phyloP scores from a whole-genome alignment of 305 asterid species.

The Solanum hybrid region DNA sequence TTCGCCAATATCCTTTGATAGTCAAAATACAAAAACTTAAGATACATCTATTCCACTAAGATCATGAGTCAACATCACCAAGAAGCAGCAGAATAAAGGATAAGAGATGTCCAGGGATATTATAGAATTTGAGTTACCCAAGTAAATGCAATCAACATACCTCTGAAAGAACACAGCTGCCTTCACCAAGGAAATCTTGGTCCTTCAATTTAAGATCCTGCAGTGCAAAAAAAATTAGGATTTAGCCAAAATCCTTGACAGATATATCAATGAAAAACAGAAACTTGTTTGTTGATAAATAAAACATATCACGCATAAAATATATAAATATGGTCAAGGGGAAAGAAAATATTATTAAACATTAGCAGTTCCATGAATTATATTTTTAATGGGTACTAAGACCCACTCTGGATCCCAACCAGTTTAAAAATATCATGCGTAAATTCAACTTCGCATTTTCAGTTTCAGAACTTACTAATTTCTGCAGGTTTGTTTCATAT shows the following conservation, averaged over 20 bases:
- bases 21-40: not conserved
- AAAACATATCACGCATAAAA: not conserved
- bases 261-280: not conserved
- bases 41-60: not conserved
- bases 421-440: not conserved
- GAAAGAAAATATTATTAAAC: not conserved
- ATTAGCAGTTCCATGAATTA: too few relatives aligned
- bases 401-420: not conserved
- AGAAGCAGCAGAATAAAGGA: not conserved
- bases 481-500: not conserved
- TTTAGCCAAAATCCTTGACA: slow-evolving; percentile 8
- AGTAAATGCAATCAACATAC: slow-evolving; percentile 25
- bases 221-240: slow-evolving; percentile 11
- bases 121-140: not conserved
- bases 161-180: slow-evolving; percentile 65
- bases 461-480: not conserved
- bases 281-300: not conserved
- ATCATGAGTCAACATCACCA: not conserved
- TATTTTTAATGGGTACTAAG: too few relatives aligned
- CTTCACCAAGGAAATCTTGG: slow-evolving; percentile 90
- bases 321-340: not conserved
- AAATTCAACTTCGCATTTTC: not conserved
- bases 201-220: slow-evolving; percentile 54
- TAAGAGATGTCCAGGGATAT: not conserved
- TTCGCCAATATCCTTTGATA: not conserved